Base-by-base conservation (phyloP, 2,329 filamentous ascomycete genomes). In the Fusarium albosuccineum region DNA sequence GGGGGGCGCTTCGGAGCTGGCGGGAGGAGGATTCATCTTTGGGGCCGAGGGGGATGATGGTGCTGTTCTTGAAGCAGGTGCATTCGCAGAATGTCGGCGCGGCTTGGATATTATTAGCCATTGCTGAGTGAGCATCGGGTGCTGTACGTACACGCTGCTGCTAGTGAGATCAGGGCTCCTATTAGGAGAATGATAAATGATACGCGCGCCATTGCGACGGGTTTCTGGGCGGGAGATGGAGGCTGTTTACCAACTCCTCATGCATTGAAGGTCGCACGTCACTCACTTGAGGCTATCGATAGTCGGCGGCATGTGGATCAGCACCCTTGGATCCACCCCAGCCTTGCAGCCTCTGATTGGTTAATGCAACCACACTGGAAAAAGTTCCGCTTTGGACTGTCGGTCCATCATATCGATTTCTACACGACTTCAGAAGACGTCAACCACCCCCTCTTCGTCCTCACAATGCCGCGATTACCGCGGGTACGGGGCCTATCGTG, bases 51-150 rank as follows among this genome's bases (percentile, higher is more conserved):
- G 85, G 82, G 73, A 91, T 89, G 72, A 91, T 89, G 68, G 87
- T 90, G 82, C 86, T 89, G 80, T 91, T 90, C 70, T 86, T 87
- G 80, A 89, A 89, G 80, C 88, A 91, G 70, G 87, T 90, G 80
- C 88, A 91, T 83, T 91, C 91, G 82, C 88, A 91, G 76, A 90
- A 91, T 2, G 86, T 87, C 16, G 87, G 87, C 42, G 87, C 84
- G 33, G 85, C 87, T 90, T 72, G 56, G 6, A n/a, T n/a, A n/a
- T 65, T 75, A 74, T 64, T 58, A 67, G 54, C 50, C 44, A 39
- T 46, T 37, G 39, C 40, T 33, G 16, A 29, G 48, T 46, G 30
- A n/a, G 33, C 37, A 10, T 46, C 2, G 17, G 39, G 17, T 10
- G 13, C 14, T 17, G 11, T 26, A 73, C 81, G 73, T 76, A 85